phyloP scores from a whole-genome alignment of 768 basidiomycete genomes.

The Coprinopsis sp. region DNA sequence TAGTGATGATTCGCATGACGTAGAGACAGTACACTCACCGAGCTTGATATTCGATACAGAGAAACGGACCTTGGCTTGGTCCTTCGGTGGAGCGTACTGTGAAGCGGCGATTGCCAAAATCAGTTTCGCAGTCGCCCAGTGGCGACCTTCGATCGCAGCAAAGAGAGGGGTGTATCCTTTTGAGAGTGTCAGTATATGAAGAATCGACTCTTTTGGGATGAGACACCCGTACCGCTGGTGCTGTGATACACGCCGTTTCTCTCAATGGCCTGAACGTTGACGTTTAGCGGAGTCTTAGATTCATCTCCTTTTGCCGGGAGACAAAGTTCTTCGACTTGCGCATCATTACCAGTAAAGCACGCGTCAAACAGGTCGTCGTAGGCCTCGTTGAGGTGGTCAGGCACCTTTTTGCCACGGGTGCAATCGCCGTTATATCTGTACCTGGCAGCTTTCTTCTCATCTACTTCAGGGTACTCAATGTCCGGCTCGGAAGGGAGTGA shows the following conservation, averaged over 20 bases:
- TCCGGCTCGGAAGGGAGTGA: not conserved
- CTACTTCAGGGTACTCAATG: not conserved
- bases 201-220: not conserved
- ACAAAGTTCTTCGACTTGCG: constrained; percentile 47
- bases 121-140: constrained; percentile 55
- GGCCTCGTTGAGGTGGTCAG: constrained; percentile 26
- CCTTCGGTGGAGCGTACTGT: constrained; percentile 41
- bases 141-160: constrained; percentile 43
- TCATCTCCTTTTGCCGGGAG: constrained; percentile 35
- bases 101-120: constrained; percentile 53
- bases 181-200: no score
- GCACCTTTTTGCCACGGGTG: constrained; percentile 26
- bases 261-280: constrained; percentile 32
- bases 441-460: not conserved
- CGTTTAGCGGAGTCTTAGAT: constrained; percentile 33
- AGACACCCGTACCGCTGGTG: constrained; percentile 20
- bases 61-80: constrained; percentile 30
- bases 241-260: constrained; percentile 12
- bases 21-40: no score
- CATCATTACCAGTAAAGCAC: constrained; percentile 48
- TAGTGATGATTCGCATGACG: no score
- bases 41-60: constrained; percentile 27
- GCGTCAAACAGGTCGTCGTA: constrained; percentile 60
- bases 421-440: constrained; percentile 12
- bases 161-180: constrained; percentile 46